Evolutionary conservation across 2,329 filamentous ascomycete species (phyloP).

Genomic region (Epichloe sylvatica): DNA sequence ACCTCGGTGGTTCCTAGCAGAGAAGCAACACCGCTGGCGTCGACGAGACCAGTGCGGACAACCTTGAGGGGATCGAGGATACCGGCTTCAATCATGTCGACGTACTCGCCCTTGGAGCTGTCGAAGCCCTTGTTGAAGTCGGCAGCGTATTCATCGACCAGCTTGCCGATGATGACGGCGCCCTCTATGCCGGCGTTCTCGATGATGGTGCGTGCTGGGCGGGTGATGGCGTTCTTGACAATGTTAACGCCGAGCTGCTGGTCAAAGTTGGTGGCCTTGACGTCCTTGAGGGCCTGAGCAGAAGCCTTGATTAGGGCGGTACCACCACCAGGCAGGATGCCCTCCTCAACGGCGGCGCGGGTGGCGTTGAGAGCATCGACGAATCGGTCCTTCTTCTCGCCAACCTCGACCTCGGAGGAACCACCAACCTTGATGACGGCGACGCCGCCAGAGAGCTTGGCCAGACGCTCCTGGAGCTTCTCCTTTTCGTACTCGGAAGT

Average conservation of each 20-base stretch:
- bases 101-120: conserved; percentile 92
- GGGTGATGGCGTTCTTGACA: conserved; percentile 94
- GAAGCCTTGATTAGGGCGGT: conserved; percentile 96
- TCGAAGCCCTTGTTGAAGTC: conserved; percentile 99
- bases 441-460: conserved; percentile 97
- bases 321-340: conserved; percentile 95
- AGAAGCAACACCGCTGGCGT: conserved; percentile 91
- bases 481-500: conserved; percentile 99
- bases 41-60: conserved; percentile 86
- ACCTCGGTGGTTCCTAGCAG: conserved; percentile 97
- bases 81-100: conserved; percentile 94
- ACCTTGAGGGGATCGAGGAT: conserved; percentile 99
- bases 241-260: conserved; percentile 97
- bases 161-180: conserved; percentile 92
- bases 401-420: conserved; percentile 93
- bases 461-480: conserved; percentile 99
- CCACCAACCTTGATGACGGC: conserved; percentile 99
- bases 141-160: conserved; percentile 76
- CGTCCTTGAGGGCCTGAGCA: conserved; percentile 64
- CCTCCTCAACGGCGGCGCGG: conserved; percentile 94
- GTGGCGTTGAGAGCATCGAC: conserved; percentile 97
- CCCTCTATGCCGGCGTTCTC: conserved; percentile 97
- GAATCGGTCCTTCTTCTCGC: conserved; percentile 99
- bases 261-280: conserved; percentile 94
- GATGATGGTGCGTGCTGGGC: conserved; percentile 84